A percentile compares a stretch with the other conserved stretches of the same genome.
Evolutionary conservation across 176 grass and related monocot genomes (phyloP).

Genomic region (Aegilops longissima): DNA sequence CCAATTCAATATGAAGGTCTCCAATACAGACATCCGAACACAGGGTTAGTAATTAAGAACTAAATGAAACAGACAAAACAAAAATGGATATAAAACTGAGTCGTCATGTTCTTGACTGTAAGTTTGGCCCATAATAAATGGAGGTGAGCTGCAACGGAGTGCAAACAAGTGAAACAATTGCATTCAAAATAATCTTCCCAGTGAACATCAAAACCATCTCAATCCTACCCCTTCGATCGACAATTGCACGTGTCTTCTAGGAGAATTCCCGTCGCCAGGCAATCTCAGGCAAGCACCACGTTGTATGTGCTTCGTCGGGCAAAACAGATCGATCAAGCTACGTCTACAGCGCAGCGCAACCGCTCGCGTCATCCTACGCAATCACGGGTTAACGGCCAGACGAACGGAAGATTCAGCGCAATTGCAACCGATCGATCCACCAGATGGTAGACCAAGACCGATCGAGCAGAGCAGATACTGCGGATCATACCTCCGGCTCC

Average conservation of each 20-base stretch:
- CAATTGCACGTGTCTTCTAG: too few relatives aligned
- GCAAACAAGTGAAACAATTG: not conserved
- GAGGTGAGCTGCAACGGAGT: not conserved
- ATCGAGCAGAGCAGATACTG: not conserved
- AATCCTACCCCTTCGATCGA: not conserved
- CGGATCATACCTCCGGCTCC: slow-evolving; percentile 7
- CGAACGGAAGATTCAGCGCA: not conserved
- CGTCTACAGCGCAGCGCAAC: not conserved
- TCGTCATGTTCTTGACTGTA: not conserved
- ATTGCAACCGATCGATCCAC: not conserved
- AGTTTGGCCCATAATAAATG: not conserved
- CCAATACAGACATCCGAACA: too few relatives aligned
- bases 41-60: not conserved
- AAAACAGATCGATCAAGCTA: not conserved
- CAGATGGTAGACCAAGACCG: not conserved
- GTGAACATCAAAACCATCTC: not conserved
- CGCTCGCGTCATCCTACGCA: not conserved
- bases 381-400: not conserved
- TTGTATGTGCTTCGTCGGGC: not conserved
- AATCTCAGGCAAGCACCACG: not conserved
- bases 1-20: too few relatives aligned
- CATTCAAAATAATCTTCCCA: not conserved
- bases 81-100: not conserved
- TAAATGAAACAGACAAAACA: not conserved
- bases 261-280: too few relatives aligned